A percentile compares a stretch with the other conserved stretches of the same genome.
Evolutionary conservation across 495 filamentous ascomycete species (phyloP).

Genomic region (Choiromyces venosus): DNA sequence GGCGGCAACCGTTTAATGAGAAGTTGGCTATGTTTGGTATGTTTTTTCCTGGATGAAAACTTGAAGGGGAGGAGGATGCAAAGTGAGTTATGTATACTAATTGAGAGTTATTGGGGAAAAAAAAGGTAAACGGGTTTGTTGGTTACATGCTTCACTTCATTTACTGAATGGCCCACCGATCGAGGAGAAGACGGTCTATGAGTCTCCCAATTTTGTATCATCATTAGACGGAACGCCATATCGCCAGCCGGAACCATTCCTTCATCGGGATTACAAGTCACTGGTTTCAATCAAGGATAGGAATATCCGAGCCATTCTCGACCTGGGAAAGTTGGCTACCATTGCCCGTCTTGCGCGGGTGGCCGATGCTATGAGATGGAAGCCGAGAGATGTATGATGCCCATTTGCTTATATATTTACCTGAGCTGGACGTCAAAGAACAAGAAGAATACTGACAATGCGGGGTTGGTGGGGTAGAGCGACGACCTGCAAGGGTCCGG

Average conservation of each 20-base stretch:
- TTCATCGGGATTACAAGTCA: conserved; percentile 65
- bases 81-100: conserved; percentile 23
- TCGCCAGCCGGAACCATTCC: conserved; percentile 59
- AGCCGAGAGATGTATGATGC: conserved; percentile 65
- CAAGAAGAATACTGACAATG: conserved; percentile 8
- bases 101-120: neutral
- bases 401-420: neutral
- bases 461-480: conserved; percentile 50
- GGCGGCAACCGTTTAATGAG: conserved; percentile 87
- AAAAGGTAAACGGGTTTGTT: conserved; percentile 72
- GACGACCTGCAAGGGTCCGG: conserved; percentile 67
- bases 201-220: neutral
- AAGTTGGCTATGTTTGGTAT: conserved; percentile 83
- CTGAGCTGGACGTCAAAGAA: conserved; percentile 6
- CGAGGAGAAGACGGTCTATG: neutral
- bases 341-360: conserved; percentile 67
- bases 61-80: conserved; percentile 6
- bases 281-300: conserved; percentile 59
- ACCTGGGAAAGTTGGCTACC: conserved; percentile 56
- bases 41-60: conserved; percentile 29
- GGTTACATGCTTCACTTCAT: conserved; percentile 67
- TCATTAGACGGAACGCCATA: conserved; percentile 44
- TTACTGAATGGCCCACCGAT: conserved; percentile 51
- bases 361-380: conserved; percentile 73
- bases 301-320: conserved; percentile 54